Evolutionary conservation across 192 early-diverging fungal genomes (phyloP), one percentile per base, ranked within the genome.

Genomic region (Diversispora epigaea): DNA sequence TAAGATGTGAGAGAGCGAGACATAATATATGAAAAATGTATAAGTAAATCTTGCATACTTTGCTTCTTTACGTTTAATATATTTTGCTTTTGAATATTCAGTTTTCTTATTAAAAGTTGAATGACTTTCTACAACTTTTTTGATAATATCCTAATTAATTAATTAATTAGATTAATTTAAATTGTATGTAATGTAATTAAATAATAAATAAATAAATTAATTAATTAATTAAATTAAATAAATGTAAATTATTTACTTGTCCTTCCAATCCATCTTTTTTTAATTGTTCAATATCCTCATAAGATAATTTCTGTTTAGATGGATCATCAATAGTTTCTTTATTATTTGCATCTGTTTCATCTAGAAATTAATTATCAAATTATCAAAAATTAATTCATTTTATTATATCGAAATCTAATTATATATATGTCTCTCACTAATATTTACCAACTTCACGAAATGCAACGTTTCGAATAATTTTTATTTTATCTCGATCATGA

Each of bases 41-140:
- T 47, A 45, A 19, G n/a, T 56, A 49, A 11, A 43, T 43, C 62
- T 77, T 79, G 25, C 25, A 32, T 32, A 86, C 87, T 94, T 96
- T 73, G 86, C 85, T 79, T 93, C 86, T 78, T 95, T 96, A 76
- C 92, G 87, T 76, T 90, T 84, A 69, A 98, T 91, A 71, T 98
- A 98, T 86, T 98, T 98, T 44, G 92, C 91, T 82, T 98, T 95
- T 22, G 96, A 92, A 76, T 91, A 98, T 75, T 95, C 94, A 0
- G 97, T 98, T 82, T 98, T 98, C 69, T 90, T 86, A 54, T 93
- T 90, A 79, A 96, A 98, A n/a, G 89, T 80, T 39, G 89, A 82
- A 81, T 93, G 93, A 78, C 93, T 93, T 65, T 90, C 91, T 4
- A 92, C 87, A 57, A 98, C 81, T 54, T 88, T 89, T 73, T 88